A percentile compares a stretch with the other conserved stretches of the same genome.
Conservation (phyloP, 257 asterid genomes). For the Eucommia ulmoides region DNA sequence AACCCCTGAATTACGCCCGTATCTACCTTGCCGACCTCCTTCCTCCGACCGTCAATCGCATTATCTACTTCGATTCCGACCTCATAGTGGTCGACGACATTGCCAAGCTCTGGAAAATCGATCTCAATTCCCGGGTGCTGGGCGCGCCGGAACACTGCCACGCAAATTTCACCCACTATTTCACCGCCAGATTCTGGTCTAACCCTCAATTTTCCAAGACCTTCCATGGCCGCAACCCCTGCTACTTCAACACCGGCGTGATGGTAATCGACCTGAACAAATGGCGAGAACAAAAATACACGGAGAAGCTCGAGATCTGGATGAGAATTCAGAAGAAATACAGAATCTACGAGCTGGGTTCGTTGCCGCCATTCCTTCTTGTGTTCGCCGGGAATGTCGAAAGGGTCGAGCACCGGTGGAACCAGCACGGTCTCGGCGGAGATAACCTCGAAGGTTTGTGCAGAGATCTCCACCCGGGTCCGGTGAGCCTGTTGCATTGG, state of each 20-base stretch:
- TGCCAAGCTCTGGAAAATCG: not conserved
- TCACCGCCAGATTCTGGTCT: not conserved
- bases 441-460: constrained; percentile 2
- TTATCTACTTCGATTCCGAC: constrained; percentile 3
- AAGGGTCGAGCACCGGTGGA: not conserved
- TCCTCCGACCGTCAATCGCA: not conserved
- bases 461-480: constrained; percentile 2
- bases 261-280: constrained; percentile 1
- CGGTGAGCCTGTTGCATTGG: constrained; percentile 5
- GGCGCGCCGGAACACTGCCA: not conserved
- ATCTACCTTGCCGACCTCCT: not conserved
- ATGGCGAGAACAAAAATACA: not conserved
- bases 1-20: not conserved
- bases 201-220: not conserved
- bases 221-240: not conserved
- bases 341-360: not conserved
- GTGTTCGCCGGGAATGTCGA: not conserved
- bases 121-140: not conserved
- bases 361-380: constrained; percentile 1
- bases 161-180: constrained; percentile 1
- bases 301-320: not conserved
- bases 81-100: constrained; percentile 1
- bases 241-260: constrained; percentile 2
- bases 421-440: constrained; percentile 1
- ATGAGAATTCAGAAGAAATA: not conserved